Evolutionary conservation across 2,329 filamentous ascomycete genomes (phyloP).

Genomic region (Diaporthe longicolla): DNA sequence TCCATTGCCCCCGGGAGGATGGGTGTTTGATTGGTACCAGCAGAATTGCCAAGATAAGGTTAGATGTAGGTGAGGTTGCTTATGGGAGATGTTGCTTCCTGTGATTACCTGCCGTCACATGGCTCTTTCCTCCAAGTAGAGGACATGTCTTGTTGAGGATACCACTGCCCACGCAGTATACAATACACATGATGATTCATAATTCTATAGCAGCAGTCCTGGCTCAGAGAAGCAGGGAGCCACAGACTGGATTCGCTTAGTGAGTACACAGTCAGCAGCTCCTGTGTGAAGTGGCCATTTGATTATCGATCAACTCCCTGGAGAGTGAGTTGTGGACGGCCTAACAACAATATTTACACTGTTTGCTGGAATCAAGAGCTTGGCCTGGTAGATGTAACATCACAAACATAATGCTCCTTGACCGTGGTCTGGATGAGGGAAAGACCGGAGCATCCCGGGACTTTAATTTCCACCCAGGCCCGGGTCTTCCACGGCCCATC

Average conservation of each 20-base stretch:
- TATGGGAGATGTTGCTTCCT: background rate
- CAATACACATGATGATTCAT: background rate
- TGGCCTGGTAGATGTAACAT: background rate
- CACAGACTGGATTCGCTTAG: no score
- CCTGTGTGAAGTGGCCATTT: background rate
- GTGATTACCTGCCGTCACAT: background rate
- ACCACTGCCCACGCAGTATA: background rate
- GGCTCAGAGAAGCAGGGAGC: background rate
- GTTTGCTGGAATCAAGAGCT: background rate
- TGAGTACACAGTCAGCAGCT: background rate
- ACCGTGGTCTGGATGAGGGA: conserved; percentile 4
- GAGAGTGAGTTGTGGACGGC: background rate
- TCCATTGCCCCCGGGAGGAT: no score
- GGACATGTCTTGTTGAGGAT: background rate
- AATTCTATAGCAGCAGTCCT: background rate
- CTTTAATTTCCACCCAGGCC: conserved; percentile 27
- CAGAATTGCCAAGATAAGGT: background rate
- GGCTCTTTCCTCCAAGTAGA: background rate
- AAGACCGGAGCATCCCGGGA: conserved; percentile 28
- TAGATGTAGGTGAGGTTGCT: background rate
- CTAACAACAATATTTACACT: background rate
- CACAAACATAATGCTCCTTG: background rate
- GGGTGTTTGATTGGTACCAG: background rate
- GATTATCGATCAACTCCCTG: background rate
- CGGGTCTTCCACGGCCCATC: conserved; percentile 9